Percentiles rank a stretch among this genome's conserved stretches.
Conservation (phyloP, 208 protist genomes). For the Acanthamoeba castellanii region DNA sequence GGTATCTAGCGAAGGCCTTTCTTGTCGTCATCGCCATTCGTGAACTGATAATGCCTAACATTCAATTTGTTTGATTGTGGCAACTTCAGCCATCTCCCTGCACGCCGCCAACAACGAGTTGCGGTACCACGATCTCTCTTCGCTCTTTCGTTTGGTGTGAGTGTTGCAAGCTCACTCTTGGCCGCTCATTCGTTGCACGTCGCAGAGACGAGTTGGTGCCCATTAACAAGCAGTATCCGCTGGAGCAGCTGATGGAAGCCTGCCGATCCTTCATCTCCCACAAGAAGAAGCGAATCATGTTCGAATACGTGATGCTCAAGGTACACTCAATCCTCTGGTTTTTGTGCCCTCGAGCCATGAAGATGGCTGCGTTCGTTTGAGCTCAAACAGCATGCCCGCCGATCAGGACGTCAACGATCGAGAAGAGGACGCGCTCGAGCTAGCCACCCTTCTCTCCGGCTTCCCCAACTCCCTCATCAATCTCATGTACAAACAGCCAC, state of each 20-base stretch:
- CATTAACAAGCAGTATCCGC: conserved; percentile 61
- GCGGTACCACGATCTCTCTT: background rate
- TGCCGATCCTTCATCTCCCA: background rate
- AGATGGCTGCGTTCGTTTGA: too few relatives aligned
- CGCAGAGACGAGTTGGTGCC: conserved; percentile 22
- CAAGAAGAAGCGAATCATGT: conserved; percentile 51
- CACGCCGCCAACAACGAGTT: conserved; percentile 23
- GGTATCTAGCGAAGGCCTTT: background rate
- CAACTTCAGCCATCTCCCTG: background rate
- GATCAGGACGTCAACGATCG: conserved; percentile 9
- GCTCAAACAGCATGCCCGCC: too few relatives aligned
- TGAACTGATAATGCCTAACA: background rate
- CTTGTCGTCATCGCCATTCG: background rate
- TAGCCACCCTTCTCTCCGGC: conserved; percentile 8
- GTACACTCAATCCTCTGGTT: background rate
- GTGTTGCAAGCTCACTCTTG: too few relatives aligned
- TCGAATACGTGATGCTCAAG: conserved; percentile 70
- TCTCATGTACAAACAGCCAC: background rate
- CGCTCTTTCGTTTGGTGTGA: too few relatives aligned
- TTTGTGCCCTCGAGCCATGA: background rate
- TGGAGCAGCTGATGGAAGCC: conserved; percentile 21
- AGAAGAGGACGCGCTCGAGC: conserved; percentile 6
- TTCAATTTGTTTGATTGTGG: background rate
- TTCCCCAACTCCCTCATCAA: conserved; percentile 31
- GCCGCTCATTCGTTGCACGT: background rate